phyloP scores from a whole-genome alignment of 768 basidiomycete species.

The Amylocystis lapponica region DNA sequence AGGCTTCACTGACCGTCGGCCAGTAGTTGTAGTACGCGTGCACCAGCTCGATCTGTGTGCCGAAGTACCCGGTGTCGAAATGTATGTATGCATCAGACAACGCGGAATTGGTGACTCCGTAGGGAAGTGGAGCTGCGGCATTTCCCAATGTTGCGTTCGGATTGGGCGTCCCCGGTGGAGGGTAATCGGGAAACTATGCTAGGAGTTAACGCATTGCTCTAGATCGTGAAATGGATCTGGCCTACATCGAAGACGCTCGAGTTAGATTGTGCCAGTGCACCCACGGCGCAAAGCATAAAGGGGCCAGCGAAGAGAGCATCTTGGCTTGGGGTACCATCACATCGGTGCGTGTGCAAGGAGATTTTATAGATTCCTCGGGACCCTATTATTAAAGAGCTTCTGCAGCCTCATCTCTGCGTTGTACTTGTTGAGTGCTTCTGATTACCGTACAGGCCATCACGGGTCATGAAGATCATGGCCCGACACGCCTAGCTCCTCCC shows the following conservation, averaged over 20 bases:
- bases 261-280: not conserved
- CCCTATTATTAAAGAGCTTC: too few relatives aligned
- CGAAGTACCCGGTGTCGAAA: slow-evolving; percentile 13
- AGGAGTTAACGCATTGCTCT: too few relatives aligned
- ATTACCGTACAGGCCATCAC: too few relatives aligned
- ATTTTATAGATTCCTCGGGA: too few relatives aligned
- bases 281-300: not conserved
- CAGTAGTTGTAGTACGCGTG: slow-evolving; percentile 15
- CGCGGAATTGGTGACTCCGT: not conserved
- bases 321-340: too few relatives aligned
- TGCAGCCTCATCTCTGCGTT: too few relatives aligned
- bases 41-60: slow-evolving; percentile 11
- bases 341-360: too few relatives aligned
- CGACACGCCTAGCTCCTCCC: too few relatives aligned
- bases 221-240: too few relatives aligned
- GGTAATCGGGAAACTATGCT: slow-evolving; percentile 16
- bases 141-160: slow-evolving; percentile 9
- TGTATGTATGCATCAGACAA: slow-evolving; percentile 2
- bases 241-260: slow-evolving; percentile 12
- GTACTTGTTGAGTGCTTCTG: too few relatives aligned
- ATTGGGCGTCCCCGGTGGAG: slow-evolving; percentile 9
- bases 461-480: too few relatives aligned
- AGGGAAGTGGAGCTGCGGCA: slow-evolving; percentile 4
- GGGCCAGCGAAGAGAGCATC: not conserved
- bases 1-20: slow-evolving; percentile 12